These are phyloP conservation scores for Paramyrothecium sp. DNA, from an alignment of 2,329 filamentous ascomycete species.

Conservation along the genomic window DNA sequence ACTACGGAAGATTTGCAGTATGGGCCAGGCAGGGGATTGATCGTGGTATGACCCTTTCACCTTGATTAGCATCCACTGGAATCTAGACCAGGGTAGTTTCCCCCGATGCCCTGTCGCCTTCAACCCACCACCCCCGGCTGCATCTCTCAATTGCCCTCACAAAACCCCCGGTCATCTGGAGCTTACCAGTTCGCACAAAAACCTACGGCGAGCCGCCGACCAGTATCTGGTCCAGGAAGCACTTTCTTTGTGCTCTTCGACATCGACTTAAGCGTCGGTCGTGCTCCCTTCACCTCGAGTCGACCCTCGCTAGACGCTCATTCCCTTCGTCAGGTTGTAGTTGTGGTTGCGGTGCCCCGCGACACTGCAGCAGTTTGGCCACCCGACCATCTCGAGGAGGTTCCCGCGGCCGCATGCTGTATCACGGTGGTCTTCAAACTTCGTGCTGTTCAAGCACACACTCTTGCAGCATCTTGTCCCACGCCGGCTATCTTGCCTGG, in stretches of 20 bases:
- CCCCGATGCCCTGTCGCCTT: slow-evolving; percentile 29
- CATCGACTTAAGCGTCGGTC: slow-evolving; percentile 25
- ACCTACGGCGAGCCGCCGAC: slow-evolving; percentile 41
- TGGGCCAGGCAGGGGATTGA: slow-evolving; percentile 19
- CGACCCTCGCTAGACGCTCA: slow-evolving; percentile 15
- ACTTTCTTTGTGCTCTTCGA: slow-evolving; percentile 20
- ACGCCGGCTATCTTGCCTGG: slow-evolving; percentile 36
- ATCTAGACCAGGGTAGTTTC: slow-evolving; percentile 30
- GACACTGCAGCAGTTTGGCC: slow-evolving; percentile 45
- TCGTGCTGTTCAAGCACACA: slow-evolving; percentile 45
- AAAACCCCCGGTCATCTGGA: neutral
- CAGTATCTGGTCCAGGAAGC: slow-evolving; percentile 25
- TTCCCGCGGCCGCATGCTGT: slow-evolving; percentile 49
- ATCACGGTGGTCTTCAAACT: slow-evolving; percentile 44
- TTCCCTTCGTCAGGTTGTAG: slow-evolving; percentile 27
- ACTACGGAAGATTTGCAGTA: neutral
- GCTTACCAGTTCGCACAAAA: slow-evolving; percentile 48
- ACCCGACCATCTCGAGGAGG: slow-evolving; percentile 35
- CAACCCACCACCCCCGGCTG: slow-evolving; percentile 26
- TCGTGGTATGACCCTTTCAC: slow-evolving; percentile 29
- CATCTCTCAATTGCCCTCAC: slow-evolving; percentile 34
- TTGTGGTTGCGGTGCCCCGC: slow-evolving; percentile 26
- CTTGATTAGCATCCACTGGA: slow-evolving; percentile 38
- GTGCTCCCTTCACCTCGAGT: slow-evolving; percentile 11
- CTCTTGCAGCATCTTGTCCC: slow-evolving; percentile 50